Evolutionary conservation across 352 stramenopile genomes (phyloP).

Genomic region (Poterioochromonas sp.): DNA sequence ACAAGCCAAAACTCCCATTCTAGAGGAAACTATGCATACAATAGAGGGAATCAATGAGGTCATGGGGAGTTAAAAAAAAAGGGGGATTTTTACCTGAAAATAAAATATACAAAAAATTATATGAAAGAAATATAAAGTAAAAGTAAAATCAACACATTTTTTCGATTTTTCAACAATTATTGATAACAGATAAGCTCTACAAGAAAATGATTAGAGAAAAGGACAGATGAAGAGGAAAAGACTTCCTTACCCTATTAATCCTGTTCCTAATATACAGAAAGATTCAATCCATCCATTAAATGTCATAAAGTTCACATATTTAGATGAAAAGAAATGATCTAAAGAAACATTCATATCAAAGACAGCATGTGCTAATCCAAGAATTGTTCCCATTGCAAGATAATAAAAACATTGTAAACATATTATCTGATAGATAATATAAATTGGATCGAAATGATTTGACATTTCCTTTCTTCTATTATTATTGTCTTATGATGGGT

Average conservation of each 20-base stretch:
- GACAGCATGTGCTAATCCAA: slow-evolving; percentile 17
- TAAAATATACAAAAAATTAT: slow-evolving; percentile 28
- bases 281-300: slow-evolving; percentile 14
- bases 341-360: slow-evolving; percentile 26
- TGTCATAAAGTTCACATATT: slow-evolving; percentile 15
- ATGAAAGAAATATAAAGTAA: slow-evolving; percentile 34
- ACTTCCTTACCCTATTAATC: slow-evolving; percentile 9
- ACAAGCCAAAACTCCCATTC: slow-evolving; percentile 25
- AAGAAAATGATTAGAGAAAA: background rate
- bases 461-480: background rate
- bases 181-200: slow-evolving; percentile 29
- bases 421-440: slow-evolving; percentile 30
- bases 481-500: background rate
- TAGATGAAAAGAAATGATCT: slow-evolving; percentile 31
- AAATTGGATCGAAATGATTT: slow-evolving; percentile 27
- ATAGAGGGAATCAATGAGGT: background rate
- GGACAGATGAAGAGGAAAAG: background rate
- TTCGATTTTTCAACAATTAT: slow-evolving; percentile 32
- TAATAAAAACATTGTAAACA: slow-evolving; percentile 31
- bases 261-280: background rate
- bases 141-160: slow-evolving; percentile 36
- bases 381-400: slow-evolving; percentile 17
- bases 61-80: background rate
- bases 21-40: slow-evolving; percentile 9
- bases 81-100: slow-evolving; percentile 16